These are phyloP conservation scores for Hymenoscyphus linearis DNA, from an alignment of 2,329 filamentous ascomycete genomes.

Conservation along the genomic window DNA sequence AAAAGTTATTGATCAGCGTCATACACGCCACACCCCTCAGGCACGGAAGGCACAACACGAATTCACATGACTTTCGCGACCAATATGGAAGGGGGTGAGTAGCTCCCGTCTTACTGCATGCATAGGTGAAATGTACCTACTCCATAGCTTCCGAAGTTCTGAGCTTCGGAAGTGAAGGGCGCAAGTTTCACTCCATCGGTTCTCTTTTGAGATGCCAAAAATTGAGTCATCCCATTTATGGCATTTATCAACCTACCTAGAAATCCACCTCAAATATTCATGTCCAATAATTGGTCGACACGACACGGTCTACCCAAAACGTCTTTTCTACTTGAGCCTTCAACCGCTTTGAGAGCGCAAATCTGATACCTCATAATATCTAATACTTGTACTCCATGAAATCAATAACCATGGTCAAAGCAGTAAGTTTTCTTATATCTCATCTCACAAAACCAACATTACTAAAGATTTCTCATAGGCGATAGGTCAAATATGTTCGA, in stretches of 20 bases:
- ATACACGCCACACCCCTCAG: background rate
- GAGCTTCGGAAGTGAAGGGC: background rate
- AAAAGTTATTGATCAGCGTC: too few species aligned
- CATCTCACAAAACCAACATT: background rate
- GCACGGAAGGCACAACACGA: background rate
- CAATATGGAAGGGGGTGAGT: background rate
- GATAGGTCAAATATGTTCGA: conserved; percentile 85
- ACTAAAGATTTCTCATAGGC: conserved; percentile 48
- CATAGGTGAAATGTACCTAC: background rate
- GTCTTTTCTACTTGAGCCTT: background rate
- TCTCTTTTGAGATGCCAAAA: background rate
- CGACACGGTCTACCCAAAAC: background rate
- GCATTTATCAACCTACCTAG: background rate
- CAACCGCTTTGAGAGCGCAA: background rate
- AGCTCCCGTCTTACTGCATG: too few species aligned
- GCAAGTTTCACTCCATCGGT: background rate
- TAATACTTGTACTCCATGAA: background rate
- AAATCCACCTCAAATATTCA: background rate
- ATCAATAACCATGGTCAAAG: conserved; percentile 27
- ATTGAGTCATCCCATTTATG: background rate
- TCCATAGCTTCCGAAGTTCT: background rate
- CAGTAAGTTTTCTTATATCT: conserved; percentile 20
- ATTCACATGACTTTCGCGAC: background rate
- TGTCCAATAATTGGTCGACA: background rate
- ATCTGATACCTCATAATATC: background rate